Evolutionary conservation across 148 eudicot species (phyloP).

Genomic region (Persicaria tinctoria): DNA sequence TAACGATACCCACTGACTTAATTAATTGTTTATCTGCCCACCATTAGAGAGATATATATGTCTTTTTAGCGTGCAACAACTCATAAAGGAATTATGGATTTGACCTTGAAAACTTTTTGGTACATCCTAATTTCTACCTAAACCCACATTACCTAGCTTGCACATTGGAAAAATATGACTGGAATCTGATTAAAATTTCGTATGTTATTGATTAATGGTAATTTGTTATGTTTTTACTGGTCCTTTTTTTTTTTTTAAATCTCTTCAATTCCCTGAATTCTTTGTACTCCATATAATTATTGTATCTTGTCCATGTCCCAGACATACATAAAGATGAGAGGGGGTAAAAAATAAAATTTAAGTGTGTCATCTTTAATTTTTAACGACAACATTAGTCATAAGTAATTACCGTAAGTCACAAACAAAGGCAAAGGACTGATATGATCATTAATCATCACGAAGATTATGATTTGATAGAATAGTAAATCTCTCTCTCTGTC

Average conservation of each 20-base stretch:
- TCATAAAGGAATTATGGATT: too few species aligned
- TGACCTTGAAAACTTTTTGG: neutral
- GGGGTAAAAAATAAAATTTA: neutral
- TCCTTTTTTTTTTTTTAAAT: neutral
- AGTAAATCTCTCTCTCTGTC: neutral
- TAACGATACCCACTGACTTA: too few species aligned
- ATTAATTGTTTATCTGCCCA: too few species aligned
- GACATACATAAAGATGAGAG: neutral
- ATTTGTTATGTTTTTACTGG: neutral
- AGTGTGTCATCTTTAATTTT: neutral
- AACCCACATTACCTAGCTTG: slow-evolving; percentile 1
- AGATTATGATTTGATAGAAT: neutral
- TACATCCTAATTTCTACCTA: slow-evolving; percentile 4
- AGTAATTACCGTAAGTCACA: neutral
- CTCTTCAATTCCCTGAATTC: neutral
- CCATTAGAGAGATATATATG: too few species aligned
- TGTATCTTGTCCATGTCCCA: neutral
- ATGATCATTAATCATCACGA: neutral
- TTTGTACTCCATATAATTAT: too few species aligned
- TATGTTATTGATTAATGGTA: neutral
- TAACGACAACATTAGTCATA: neutral
- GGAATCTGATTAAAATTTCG: neutral
- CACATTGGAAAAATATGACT: neutral
- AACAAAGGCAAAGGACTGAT: neutral
- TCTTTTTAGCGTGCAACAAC: too few species aligned